Base-by-base conservation (phyloP, 2,329 filamentous ascomycete genomes). In the Plenodomus tracheiphilus region DNA sequence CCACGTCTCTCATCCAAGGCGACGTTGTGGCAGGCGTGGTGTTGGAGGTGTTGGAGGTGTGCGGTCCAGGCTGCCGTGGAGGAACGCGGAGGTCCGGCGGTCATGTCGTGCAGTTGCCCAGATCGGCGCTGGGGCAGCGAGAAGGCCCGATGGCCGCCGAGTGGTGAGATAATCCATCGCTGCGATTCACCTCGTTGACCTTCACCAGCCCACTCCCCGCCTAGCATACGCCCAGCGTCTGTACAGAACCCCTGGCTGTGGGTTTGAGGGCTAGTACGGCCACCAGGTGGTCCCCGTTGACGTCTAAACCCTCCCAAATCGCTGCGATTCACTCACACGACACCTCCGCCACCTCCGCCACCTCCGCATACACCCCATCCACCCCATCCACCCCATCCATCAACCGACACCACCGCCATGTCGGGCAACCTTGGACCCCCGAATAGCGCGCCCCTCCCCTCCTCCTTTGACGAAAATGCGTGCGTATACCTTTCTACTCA, bases 391-490 rank as follows among this genome's bases (percentile, higher is more conserved):
- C 22, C 5, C 22, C 22, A 25, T 10, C 22, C n/a, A n/a, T n/a
- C n/a, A n/a, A 25, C 22, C 22, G 10, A 10, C 22, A 25, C 22
- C 22, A 40, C 40, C 53, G 50, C 40, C 53, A 64, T 64, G 61
- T 58, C 61, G 28, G 28, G 28, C 47, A 56, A 54, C 50, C 45
- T 56, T 28, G 54, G 56, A 32, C 59, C 60, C 28, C 68, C 64
- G 15, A 71, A 70, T 53, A 67, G 59, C 54, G 59, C 76, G 5
- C 83, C 82, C 11, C 78, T 92, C 65, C 89, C 90, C 60, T 93
- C 89, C 64, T 94, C 89, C 32, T 94, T 94, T 72, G 89, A 93
- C 79, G 80, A 81, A 35, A 79, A 93, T 70, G 74, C 75, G 87
- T 91, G 79, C 64, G 83, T 76, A 52, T 46, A n/a, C 35, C 35